Evolutionary conservation across 768 basidiomycete genomes (phyloP).

Genomic region (Trichaptum fuscoviolaceum): DNA sequence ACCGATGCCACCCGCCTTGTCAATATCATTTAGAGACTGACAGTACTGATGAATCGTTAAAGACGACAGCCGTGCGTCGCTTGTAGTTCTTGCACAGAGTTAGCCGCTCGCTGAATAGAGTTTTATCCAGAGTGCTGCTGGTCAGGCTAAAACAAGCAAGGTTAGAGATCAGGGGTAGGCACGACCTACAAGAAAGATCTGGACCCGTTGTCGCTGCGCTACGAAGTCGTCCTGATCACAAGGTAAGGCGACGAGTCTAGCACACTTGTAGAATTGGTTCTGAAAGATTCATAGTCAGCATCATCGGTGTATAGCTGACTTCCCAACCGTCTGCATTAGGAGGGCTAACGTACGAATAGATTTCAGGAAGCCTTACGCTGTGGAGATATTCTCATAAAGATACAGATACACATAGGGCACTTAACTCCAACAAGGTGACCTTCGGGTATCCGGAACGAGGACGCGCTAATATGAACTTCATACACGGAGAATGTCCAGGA

Average conservation of each 20-base stretch:
- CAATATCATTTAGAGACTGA: too few species aligned
- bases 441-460: neutral
- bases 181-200: neutral
- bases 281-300: neutral
- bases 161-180: too few species aligned
- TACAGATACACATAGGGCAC: neutral
- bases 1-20: too few species aligned
- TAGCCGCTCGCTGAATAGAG: neutral
- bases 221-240: neutral
- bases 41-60: too few species aligned
- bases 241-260: too few species aligned
- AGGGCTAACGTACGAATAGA: neutral
- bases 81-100: neutral
- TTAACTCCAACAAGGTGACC: neutral
- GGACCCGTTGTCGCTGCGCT: too few species aligned
- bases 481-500: neutral
- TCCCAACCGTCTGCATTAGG: neutral
- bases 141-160: too few species aligned
- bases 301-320: neutral
- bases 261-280: neutral
- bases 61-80: too few species aligned
- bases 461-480: neutral
- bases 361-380: neutral
- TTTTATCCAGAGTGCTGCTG: neutral
- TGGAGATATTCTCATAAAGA: neutral